phyloP scores from a whole-genome alignment of 306 rosid genomes.

The Glycyrrhiza uralensis region DNA sequence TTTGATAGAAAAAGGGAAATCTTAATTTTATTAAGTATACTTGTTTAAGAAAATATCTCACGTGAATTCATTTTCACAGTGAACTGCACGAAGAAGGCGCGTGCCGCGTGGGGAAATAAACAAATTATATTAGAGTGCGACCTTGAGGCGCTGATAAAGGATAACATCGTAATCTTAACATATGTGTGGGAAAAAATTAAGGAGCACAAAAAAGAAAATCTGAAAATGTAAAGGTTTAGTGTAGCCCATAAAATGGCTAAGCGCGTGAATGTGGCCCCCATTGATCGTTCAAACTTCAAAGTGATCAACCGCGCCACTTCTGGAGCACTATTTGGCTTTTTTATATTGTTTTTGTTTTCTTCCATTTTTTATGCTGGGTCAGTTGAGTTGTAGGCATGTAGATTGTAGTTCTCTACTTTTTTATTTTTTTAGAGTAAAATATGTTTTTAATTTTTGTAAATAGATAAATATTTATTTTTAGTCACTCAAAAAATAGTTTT shows the following conservation, averaged over 20 bases:
- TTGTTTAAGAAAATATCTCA: too few species aligned
- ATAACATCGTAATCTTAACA: too few species aligned
- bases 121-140: background rate
- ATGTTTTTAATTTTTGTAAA: too few species aligned
- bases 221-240: background rate
- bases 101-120: background rate
- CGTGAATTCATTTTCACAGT: too few species aligned
- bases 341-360: background rate
- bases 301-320: conserved; percentile 16
- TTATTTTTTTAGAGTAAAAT: too few species aligned
- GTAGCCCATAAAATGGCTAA: conserved; percentile 25
- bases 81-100: background rate
- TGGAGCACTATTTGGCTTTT: background rate
- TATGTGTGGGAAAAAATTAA: background rate
- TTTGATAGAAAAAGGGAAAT: too few species aligned
- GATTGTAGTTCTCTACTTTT: too few species aligned
- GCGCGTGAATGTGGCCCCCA: conserved; percentile 62
- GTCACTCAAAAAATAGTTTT: too few species aligned
- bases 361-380: background rate
- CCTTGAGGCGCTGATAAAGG: background rate
- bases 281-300: conserved; percentile 22
- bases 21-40: too few species aligned
- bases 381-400: too few species aligned
- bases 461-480: too few species aligned
- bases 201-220: background rate